A percentile compares a stretch with the other conserved stretches of the same genome.
Conservation (phyloP, 1,139 yeast species). For the Meyerozyma guilliermondii region DNA sequence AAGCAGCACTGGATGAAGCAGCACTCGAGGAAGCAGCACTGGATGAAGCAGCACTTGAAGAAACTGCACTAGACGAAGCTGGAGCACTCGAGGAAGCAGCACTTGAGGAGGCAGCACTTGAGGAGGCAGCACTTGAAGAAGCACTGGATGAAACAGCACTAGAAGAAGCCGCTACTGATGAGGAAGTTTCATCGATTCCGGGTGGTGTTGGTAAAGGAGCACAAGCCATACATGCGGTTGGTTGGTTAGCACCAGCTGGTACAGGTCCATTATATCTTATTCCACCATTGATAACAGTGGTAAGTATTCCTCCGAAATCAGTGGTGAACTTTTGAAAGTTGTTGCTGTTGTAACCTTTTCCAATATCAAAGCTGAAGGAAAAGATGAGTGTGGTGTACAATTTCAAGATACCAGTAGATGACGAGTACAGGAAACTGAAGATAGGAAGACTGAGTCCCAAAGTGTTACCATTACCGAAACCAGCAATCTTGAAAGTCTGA, state of each 20-base stretch:
- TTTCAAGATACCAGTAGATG: background rate
- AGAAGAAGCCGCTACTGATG: too few species aligned
- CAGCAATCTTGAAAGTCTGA: constrained; percentile 11
- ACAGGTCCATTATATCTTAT: constrained; percentile 4
- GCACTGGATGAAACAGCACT: background rate
- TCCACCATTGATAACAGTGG: constrained; percentile 6
- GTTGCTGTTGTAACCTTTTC: constrained; percentile 1
- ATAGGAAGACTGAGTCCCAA: constrained; percentile 11
- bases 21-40: background rate
- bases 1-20: background rate
- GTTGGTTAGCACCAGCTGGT: constrained; percentile 4
- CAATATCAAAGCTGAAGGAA: background rate
- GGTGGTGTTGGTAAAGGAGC: constrained; percentile 3
- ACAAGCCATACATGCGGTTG: constrained; percentile 5
- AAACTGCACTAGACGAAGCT: background rate
- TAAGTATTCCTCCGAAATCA: constrained; percentile 3
- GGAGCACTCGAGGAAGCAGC: background rate
- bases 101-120: background rate
- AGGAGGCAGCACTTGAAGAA: background rate
- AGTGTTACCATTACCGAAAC: constrained; percentile 14
- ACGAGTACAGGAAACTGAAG: constrained; percentile 4
- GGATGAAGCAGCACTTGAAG: constrained; percentile 3
- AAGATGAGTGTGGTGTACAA: background rate
- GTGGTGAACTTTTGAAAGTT: background rate
- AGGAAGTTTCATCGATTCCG: background rate